Conservation (phyloP, 345 rosid genomes). For the Hibiscus tridactylites region DNA sequence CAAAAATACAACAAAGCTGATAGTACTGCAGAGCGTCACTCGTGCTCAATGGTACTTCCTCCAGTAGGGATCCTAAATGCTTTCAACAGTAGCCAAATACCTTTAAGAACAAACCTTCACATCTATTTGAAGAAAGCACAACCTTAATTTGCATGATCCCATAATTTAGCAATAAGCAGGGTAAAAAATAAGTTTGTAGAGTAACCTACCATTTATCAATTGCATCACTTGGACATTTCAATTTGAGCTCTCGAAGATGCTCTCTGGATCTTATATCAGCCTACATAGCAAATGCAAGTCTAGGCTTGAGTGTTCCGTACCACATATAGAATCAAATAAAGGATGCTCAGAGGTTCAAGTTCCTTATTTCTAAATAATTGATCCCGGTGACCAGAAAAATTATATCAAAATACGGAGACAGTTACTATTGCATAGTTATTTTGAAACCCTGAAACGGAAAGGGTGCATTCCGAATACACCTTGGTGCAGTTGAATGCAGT, state of each 20-base stretch:
- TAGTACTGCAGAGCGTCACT: background rate
- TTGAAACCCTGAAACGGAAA: background rate
- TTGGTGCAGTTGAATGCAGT: background rate
- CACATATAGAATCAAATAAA: background rate
- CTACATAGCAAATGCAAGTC: conserved; percentile 23
- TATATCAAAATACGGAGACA: background rate
- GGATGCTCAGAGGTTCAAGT: background rate
- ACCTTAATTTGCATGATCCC: background rate
- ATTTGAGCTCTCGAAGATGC: conserved; percentile 39
- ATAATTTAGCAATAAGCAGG: background rate
- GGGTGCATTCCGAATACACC: background rate
- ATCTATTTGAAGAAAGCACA: background rate
- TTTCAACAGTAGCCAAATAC: background rate
- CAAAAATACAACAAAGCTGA: background rate
- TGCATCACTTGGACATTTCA: conserved; percentile 19
- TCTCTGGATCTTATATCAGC: conserved; percentile 78
- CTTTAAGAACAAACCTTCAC: background rate
- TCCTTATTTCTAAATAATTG: background rate
- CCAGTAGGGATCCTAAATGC: background rate
- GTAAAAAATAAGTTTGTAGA: background rate
- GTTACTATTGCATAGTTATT: background rate
- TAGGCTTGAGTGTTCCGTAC: background rate
- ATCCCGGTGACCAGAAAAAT: background rate
- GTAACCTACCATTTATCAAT: conserved; percentile 13
- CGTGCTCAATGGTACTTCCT: background rate